Base-by-base conservation (phyloP, 208 protist genomes). In the Leptomonas pyrrhocoris region DNA sequence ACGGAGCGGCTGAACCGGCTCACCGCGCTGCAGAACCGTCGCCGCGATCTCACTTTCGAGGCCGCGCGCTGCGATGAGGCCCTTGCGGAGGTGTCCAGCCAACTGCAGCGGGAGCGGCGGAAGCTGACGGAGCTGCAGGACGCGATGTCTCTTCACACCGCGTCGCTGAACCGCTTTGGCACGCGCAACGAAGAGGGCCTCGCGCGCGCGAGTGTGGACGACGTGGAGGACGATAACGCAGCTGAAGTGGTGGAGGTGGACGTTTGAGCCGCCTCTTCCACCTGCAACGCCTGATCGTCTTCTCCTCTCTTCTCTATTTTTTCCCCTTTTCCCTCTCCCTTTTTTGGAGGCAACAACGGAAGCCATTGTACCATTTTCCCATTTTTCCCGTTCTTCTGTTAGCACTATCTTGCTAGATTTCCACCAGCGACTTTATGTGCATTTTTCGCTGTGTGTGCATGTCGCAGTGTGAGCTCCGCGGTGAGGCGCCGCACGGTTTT, bases 1-100 rank as follows among this genome's bases (percentile, higher is more conserved):
- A 89, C 81, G 2, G 86, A 92, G 67, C 74, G 86, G 6, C 74
- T 81, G 48, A 67, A 71, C 28, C 74, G 74, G 4, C 43, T 62
- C 2, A 56, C 30, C 1, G 68, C 73, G 5, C 51, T 89, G 57
- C 71, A 82, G 57, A 56, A 62, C 15, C 69, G 64, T 0, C 71
- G 79, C 38, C 66, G 53, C 3, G 75, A 84, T 57, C 21, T 81
- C n/a, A 11, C 27, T n/a, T 81, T 74, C 59, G 80, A 85, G 66
- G 62, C 73, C 2, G 36, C 49, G 12, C 72, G 63, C 3, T 74
- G 79, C 28, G 73, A 71, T 7, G 51, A 80, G 27, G 76, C 81
- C 28, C 49, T 75, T 19, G 50, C 42, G 9, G 62, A 68, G 50
- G 60, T 85, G 46, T 30, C 65, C 43, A 66, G 61, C 11, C 73